Evolutionary conservation across 148 eudicot species (phyloP).

Genomic region (Arbutus unedo): DNA sequence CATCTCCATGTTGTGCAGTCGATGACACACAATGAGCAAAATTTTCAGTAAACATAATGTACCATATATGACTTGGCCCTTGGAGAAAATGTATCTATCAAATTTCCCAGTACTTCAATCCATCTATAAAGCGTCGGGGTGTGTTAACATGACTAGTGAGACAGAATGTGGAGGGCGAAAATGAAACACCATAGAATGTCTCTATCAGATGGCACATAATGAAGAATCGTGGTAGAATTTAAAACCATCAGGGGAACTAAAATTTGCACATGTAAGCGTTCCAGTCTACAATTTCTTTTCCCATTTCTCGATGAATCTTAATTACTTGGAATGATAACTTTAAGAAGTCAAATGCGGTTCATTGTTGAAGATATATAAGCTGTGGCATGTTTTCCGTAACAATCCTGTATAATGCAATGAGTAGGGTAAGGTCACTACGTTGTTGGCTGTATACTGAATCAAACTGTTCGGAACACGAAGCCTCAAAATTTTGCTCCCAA

Average conservation of each 20-base stretch:
- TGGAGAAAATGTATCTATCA: background rate
- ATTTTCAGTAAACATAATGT: background rate
- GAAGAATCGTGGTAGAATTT: background rate
- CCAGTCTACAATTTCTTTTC: background rate
- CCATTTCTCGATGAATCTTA: background rate
- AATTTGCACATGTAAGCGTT: background rate
- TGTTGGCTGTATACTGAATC: background rate
- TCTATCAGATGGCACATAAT: background rate
- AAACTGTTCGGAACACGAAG: background rate
- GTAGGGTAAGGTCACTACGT: background rate
- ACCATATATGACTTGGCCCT: background rate
- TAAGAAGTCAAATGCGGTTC: background rate
- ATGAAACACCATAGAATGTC: background rate
- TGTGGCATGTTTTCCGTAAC: background rate
- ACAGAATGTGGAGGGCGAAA: background rate
- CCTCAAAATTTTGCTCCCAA: background rate
- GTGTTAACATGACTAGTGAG: background rate
- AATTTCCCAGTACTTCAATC: background rate
- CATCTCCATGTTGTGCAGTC: background rate
- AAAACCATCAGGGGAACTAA: background rate
- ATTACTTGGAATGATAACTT: background rate
- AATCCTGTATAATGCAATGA: background rate
- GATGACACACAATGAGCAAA: background rate
- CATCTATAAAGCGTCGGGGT: background rate
- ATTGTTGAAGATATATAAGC: background rate